phyloP scores from a whole-genome alignment of 805 yeast genomes.

The Candida broadrunensis region DNA sequence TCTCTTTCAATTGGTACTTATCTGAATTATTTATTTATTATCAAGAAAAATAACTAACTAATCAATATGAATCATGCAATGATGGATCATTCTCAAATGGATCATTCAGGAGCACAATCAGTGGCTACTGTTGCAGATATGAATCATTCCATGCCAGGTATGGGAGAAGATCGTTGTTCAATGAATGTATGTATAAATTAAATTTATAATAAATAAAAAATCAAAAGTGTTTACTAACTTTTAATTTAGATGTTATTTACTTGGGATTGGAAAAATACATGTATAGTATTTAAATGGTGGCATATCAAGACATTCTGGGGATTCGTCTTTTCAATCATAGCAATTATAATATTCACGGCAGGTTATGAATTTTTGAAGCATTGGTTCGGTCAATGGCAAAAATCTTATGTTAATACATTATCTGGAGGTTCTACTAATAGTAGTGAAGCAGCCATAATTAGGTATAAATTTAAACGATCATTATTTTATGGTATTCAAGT shows the following conservation, averaged over 20 bases:
- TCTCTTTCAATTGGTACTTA: too few species aligned
- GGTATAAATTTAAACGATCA: conserved; percentile 31
- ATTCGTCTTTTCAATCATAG: conserved; percentile 50
- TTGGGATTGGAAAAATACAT: conserved; percentile 71
- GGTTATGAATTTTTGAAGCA: conserved; percentile 59
- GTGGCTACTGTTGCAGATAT: conserved; percentile 1
- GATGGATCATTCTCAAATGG: conserved; percentile 5
- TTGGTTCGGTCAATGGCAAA: conserved; percentile 27
- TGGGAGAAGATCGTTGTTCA: conserved; percentile 38
- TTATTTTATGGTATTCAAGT: conserved; percentile 62
- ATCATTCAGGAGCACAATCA: neutral
- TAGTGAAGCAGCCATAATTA: conserved; percentile 3
- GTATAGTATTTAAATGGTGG: conserved; percentile 81
- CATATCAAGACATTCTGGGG: conserved; percentile 55
- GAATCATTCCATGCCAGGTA: conserved; percentile 20
- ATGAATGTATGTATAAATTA: conserved; percentile 43
- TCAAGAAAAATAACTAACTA: too few species aligned
- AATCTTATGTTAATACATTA: conserved; percentile 6
- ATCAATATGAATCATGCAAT: neutral
- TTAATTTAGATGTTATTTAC: conserved; percentile 60
- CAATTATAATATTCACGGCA: conserved; percentile 46
- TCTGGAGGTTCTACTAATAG: conserved; percentile 7
- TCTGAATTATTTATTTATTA: too few species aligned
- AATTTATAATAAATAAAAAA: neutral
- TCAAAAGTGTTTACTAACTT: neutral